These are phyloP conservation scores for Erythrobasidium hasegawianum DNA, from an alignment of 1,284 basidiomycete species.

Conservation along the genomic window DNA sequence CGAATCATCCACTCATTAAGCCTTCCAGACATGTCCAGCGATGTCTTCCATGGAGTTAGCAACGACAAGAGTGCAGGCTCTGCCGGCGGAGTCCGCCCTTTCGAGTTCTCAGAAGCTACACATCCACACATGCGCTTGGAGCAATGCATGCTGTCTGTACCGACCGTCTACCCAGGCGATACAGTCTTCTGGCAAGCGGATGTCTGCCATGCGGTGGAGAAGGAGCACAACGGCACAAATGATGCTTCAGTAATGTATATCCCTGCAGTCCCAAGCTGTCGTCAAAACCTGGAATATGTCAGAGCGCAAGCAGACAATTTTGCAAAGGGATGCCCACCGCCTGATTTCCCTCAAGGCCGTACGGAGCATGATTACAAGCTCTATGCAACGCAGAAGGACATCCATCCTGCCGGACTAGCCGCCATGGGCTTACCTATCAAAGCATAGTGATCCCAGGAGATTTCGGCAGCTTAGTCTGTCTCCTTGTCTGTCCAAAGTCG, in stretches of 20 bases:
- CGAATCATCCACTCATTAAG: constrained; percentile 48
- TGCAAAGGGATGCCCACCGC: constrained; percentile 58
- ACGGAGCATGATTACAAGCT: constrained; percentile 55
- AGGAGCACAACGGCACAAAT: constrained; percentile 57
- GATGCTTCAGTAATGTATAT: constrained; percentile 77
- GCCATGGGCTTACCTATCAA: too few species aligned
- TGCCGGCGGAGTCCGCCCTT: constrained; percentile 45
- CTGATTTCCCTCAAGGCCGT: constrained; percentile 70
- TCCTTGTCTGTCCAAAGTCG: too few species aligned
- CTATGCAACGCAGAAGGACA: too few species aligned
- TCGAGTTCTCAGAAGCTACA: constrained; percentile 60
- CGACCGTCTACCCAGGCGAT: constrained; percentile 64
- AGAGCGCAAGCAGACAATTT: constrained; percentile 60
- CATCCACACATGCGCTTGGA: constrained; percentile 68
- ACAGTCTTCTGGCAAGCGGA: constrained; percentile 78
- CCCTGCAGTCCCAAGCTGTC: constrained; percentile 67
- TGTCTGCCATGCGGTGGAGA: constrained; percentile 68
- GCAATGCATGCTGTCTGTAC: constrained; percentile 67
- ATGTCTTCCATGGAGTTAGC: neutral
- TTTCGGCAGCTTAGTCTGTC: too few species aligned
- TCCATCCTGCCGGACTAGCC: too few species aligned
- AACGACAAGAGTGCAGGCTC: neutral
- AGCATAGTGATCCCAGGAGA: too few species aligned
- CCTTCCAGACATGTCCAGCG: constrained; percentile 47
- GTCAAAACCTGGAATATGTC: constrained; percentile 63